These are phyloP conservation scores for Dipteronia dyeriana DNA, from an alignment of 345 rosid genomes.

Conservation along the genomic window DNA sequence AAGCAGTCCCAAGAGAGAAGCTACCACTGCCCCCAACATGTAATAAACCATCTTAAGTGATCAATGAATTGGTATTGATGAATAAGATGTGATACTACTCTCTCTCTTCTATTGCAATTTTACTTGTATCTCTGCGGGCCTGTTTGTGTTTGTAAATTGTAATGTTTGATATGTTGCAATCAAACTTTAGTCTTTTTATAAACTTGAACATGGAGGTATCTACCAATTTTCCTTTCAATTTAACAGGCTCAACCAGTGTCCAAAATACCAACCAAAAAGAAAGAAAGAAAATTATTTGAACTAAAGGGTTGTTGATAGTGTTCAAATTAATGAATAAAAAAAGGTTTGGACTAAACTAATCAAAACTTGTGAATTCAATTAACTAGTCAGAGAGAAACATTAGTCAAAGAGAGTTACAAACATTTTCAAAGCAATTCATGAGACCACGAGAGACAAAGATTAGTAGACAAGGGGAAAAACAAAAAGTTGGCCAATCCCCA, in stretches of 20 bases:
- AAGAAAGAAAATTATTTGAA: not conserved
- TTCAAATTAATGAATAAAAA: not conserved
- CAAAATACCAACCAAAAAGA: not conserved
- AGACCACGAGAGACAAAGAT: not conserved
- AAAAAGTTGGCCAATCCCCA: not conserved
- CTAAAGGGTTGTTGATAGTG: not conserved
- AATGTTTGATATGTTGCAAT: not conserved
- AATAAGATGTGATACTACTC: not conserved
- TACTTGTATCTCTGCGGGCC: not conserved
- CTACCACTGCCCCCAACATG: conserved; percentile 3
- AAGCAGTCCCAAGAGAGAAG: not conserved
- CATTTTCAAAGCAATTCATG: not conserved
- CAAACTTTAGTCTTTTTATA: not conserved
- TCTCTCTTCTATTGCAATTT: not conserved
- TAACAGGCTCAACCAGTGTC: not conserved
- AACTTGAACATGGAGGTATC: not conserved
- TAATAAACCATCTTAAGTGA: conserved; percentile 5
- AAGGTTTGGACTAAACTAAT: too few species aligned
- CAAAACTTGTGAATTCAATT: not conserved
- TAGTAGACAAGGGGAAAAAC: not conserved
- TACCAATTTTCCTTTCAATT: not conserved
- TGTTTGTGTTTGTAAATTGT: not conserved
- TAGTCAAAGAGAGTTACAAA: not conserved
- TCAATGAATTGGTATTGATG: not conserved
- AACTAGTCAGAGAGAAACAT: not conserved